phyloP scores from a whole-genome alignment of 805 yeast species.

The Nakazawaea siamensis region DNA sequence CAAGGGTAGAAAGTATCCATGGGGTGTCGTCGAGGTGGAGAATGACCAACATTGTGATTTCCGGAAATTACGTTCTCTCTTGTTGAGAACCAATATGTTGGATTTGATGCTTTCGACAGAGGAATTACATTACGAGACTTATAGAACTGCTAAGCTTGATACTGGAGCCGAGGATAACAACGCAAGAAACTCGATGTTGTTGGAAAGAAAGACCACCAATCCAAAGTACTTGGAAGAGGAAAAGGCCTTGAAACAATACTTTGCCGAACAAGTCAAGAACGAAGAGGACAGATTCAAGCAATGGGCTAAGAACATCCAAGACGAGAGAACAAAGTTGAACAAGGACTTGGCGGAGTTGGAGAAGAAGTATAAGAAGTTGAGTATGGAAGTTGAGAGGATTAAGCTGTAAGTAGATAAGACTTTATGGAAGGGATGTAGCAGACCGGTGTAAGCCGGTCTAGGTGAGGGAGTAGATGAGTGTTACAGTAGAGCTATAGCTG shows the following conservation, averaged over 20 bases:
- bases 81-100: constrained; percentile 76
- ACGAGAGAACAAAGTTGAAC: constrained; percentile 89
- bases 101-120: constrained; percentile 75
- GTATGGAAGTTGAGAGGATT: constrained; percentile 55
- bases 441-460: too few species aligned
- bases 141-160: constrained; percentile 65
- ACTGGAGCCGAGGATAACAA: constrained; percentile 27
- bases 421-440: too few species aligned
- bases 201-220: constrained; percentile 52
- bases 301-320: constrained; percentile 96
- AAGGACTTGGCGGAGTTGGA: constrained; percentile 90
- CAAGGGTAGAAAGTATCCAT: constrained; percentile 79
- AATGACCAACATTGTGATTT: constrained; percentile 83
- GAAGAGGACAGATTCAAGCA: constrained; percentile 97
- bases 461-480: too few species aligned
- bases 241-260: constrained; percentile 84
- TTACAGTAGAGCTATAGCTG: too few species aligned
- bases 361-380: constrained; percentile 61
- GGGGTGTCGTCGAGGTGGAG: constrained; percentile 88
- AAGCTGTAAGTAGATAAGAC: constrained; percentile 2
- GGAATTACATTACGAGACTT: constrained; percentile 74
- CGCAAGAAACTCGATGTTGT: constrained; percentile 13
- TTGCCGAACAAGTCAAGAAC: constrained; percentile 93
- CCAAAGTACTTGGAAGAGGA: constrained; percentile 97
- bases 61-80: constrained; percentile 67